Evolutionary conservation across 108 stramenopile genomes (phyloP), one percentile per base, ranked within the genome.

Genomic region (Nitzschia sp.): DNA sequence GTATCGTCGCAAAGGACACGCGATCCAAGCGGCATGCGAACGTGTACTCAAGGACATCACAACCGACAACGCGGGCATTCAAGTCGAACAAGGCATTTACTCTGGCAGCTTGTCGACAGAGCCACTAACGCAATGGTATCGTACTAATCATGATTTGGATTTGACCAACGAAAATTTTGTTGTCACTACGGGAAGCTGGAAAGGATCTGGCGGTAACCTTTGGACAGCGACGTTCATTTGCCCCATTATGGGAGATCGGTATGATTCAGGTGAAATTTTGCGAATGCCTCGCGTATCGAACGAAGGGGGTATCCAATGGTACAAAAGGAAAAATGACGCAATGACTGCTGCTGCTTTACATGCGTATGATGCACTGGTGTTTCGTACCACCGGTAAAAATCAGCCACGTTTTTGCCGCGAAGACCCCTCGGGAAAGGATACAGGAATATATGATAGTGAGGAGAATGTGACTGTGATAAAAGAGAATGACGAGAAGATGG

Each of bases 151-250:
- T 50, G 23, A 68, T 29, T 5, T 53, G 16, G 58, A 61, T 0
- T 50, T 75, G 13, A 45, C 66, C 6, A 68, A 68, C 19, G 66
- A 75, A 11, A 59, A 68, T 54, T 75, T 75, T 68, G 73, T 75
- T 8, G 60, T 55, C 26, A 50, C 66, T 19, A 35, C 22, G 9
- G 59, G 22, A 60, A 46, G 44, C 22, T 59, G 54, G 55, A 45
- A 52, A 28, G 58, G 56, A 45, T 31, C 58, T 15, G 69, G 48
- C 15, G 63, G 68, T 17, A 45, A 50, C 9, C 6, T 27, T 33
- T 76, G 71, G 71, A 76, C 80, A 3, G 75, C 80, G 1, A 36
- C 66, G 29, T 81, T 81, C 59, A 50, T 73, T 15, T 76, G 80
- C 50, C 80, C 80, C 0, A 23, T 81, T 15, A 69, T 71, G 16